Base-by-base conservation (phyloP, 805 yeast genomes). In the Blastobotrys parvus region DNA sequence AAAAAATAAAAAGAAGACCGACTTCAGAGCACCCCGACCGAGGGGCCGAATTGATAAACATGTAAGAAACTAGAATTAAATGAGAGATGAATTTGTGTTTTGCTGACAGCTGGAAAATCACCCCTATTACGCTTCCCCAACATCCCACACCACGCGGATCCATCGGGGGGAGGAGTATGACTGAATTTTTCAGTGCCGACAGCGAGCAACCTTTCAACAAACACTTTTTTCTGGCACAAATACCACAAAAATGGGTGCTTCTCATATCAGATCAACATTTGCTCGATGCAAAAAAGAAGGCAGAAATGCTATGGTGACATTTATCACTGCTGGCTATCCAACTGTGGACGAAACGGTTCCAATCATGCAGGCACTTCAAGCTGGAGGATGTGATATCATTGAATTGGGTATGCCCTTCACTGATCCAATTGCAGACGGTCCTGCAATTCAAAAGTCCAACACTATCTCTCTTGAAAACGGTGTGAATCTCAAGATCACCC, bases 401-500 rank as follows among this genome's bases (percentile, higher is more conserved):
- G 99, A 92, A 67, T 68, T 92, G 38, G 98, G 99, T 49, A 68
- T 92, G 61, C 99, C 99, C 38, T 92, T 92, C 63, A 82, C 95
- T 18, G 99, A 92, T 62, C 98, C 99, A 31, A 88, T 92, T 61
- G 99, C 97, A 27, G 99, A 92, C 63, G 99, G 99, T 38, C 95
- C 97, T 32, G 86, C 95, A 15, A 92, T 92, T 57, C 98, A 92
- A 68, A 78, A 70, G 27, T 87, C 97, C 31, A 89, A 89, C 67
- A 52, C 58, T 42, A 45, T 63, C n/a, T 92, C 98, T 16, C 71
- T 92, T 50, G 72, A 75, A 20, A 90, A 92, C 56, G 94, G 94
- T 11, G 76, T 88, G 46, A 81, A 87, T 23, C 78, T 87, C 49
- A 60, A 68, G 5, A 70, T 71, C 56, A 79, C 87, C 51, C 66